These are phyloP conservation scores for Penicillium diatomitis DNA, from an alignment of 495 filamentous ascomycete genomes.

Conservation along the genomic window DNA sequence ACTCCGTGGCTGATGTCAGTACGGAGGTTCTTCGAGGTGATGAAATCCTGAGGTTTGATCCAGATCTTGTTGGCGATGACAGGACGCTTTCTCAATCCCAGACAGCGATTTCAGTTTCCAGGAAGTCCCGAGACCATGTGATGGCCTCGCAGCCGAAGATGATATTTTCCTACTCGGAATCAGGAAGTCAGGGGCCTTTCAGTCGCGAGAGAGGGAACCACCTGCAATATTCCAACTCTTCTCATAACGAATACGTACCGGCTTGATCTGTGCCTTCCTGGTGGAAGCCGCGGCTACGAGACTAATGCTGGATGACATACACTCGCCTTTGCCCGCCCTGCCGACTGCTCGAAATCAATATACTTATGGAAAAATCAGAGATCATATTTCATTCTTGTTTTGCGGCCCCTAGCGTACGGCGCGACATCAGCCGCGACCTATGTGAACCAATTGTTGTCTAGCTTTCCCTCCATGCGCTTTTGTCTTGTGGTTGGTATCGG, in stretches of 20 bases:
- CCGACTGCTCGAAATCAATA: slow-evolving; percentile 26
- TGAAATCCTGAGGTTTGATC: no score
- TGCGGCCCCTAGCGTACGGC: slow-evolving; percentile 16
- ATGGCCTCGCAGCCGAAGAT: no score
- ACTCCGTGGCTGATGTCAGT: no score
- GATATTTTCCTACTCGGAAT: no score
- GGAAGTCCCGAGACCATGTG: no score
- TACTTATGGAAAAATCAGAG: slow-evolving; percentile 21
- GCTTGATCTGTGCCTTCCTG: slow-evolving; percentile 23
- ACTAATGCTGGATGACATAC: slow-evolving; percentile 26
- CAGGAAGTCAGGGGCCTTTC: no score
- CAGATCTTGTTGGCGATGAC: no score
- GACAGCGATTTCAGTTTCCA: no score
- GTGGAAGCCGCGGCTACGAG: slow-evolving; percentile 26
- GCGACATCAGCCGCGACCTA: slow-evolving; percentile 17
- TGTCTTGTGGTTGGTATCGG: slow-evolving; percentile 35
- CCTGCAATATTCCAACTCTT: no score
- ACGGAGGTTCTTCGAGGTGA: no score
- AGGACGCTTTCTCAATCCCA: no score
- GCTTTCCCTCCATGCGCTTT: slow-evolving; percentile 26
- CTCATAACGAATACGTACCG: slow-evolving; percentile 18
- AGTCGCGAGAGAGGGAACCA: no score
- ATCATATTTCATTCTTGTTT: slow-evolving; percentile 22
- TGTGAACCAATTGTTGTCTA: slow-evolving; percentile 22
- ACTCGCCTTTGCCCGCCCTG: slow-evolving; percentile 9